Evolutionary conservation across 371 early-diverging fungal genomes (phyloP).

Genomic region (Syncephalastrum racemosum): DNA sequence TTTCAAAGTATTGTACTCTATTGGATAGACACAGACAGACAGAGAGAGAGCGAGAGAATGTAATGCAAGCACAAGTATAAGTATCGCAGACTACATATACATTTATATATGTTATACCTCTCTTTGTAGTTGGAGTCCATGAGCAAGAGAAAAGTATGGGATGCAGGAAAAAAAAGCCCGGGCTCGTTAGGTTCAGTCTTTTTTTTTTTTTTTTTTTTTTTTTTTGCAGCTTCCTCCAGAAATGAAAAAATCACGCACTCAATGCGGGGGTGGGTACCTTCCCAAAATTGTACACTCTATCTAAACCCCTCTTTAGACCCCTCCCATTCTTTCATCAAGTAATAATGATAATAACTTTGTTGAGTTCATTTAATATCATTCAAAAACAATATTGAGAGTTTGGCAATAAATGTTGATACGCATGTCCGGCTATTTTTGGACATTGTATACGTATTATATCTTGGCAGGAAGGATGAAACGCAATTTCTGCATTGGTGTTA

Average conservation of each 20-base stretch:
- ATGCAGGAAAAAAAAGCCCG: not conserved
- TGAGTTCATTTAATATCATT: not conserved
- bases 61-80: no score
- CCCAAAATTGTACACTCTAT: not conserved
- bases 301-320: not conserved
- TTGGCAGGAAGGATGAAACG: no score
- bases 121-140: constrained; percentile 48
- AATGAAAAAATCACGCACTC: no score
- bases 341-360: not conserved
- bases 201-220: not conserved
- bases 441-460: no score
- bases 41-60: not conserved
- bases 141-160: constrained; percentile 3
- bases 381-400: constrained; percentile 1
- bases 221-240: no score
- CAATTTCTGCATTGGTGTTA: no score
- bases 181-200: not conserved
- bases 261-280: no score
- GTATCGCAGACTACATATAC: no score
- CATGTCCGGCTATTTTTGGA: no score
- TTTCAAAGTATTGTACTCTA: constrained; percentile 44
- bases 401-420: no score
- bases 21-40: not conserved
- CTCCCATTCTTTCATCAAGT: constrained; percentile 2
- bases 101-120: constrained; percentile 20